phyloP scores from a whole-genome alignment of 257 asterid species.

The Solanum lignicaule region DNA sequence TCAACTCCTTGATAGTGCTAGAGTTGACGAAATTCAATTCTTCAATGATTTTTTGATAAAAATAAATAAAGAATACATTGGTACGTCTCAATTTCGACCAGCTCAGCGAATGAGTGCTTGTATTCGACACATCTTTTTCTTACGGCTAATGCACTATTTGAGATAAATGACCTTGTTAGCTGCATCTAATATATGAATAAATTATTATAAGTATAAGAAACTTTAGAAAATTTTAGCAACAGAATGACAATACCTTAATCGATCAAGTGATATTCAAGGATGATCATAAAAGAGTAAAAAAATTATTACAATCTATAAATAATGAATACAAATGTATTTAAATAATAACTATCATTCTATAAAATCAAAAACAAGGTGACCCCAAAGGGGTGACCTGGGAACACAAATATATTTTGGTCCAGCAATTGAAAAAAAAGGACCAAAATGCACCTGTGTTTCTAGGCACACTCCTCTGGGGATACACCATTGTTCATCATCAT shows the following conservation, averaged over 20 bases:
- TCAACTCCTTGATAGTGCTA: neutral
- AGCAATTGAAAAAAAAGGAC: neutral
- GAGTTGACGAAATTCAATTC: neutral
- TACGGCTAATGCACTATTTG: neutral
- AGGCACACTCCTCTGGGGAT: constrained; percentile 28
- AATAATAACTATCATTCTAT: too few relatives aligned
- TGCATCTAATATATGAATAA: neutral
- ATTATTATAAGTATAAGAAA: neutral
- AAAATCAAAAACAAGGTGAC: neutral
- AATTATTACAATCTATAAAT: neutral
- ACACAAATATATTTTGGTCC: constrained; percentile 19
- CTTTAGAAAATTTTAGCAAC: neutral
- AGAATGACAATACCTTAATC: neutral
- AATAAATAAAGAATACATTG: too few relatives aligned
- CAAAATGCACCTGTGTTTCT: constrained; percentile 29
- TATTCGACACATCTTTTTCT: too few relatives aligned
- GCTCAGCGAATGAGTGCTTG: neutral
- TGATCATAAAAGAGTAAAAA: neutral
- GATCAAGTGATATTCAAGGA: neutral
- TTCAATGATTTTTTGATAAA: neutral
- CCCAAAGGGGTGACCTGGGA: constrained; percentile 54
- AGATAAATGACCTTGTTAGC: neutral
- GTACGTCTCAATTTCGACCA: neutral
- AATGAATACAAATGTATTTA: neutral
- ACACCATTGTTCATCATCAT: neutral